Percentiles rank a stretch among this genome's conserved stretches.
phyloP scores from a whole-genome alignment of 129 eudicot genomes.

The Heracleum sosnowskyi region DNA sequence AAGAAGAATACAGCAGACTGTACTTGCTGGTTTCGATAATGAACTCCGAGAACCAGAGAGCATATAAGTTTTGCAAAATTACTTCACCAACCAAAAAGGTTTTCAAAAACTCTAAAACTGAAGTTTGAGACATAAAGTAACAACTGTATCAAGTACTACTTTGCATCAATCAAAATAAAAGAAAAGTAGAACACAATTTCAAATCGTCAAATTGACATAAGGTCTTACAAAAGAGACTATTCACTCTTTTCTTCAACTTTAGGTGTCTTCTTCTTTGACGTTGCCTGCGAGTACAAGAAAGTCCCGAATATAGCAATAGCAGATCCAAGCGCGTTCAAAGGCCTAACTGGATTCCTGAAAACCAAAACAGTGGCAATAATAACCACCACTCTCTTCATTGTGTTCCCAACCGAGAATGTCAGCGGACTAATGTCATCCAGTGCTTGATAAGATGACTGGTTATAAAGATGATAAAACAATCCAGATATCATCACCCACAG shows the following conservation, averaged over 20 bases:
- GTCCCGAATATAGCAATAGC: constrained; percentile 94
- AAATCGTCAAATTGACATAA: neutral
- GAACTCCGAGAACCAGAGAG: neutral
- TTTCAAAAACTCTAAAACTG: neutral
- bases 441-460: constrained; percentile 90
- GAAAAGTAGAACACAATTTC: neutral
- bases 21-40: neutral
- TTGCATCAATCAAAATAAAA: neutral
- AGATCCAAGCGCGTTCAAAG: constrained; percentile 92
- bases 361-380: constrained; percentile 79
- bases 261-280: constrained; percentile 63
- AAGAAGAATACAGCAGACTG: neutral
- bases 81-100: neutral
- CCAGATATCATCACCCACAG: constrained; percentile 88
- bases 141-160: neutral
- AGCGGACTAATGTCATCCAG: constrained; percentile 96
- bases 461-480: constrained; percentile 86
- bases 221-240: constrained; percentile 8
- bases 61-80: neutral
- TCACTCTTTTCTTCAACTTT: constrained; percentile 57
- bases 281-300: constrained; percentile 91
- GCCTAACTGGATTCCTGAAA: constrained; percentile 90
- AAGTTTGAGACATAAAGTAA: neutral
- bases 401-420: constrained; percentile 87
- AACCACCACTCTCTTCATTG: constrained; percentile 98